Evolutionary conservation across 2,329 filamentous ascomycete species (phyloP).

Genomic region (Chaetomiaceae sp.): DNA sequence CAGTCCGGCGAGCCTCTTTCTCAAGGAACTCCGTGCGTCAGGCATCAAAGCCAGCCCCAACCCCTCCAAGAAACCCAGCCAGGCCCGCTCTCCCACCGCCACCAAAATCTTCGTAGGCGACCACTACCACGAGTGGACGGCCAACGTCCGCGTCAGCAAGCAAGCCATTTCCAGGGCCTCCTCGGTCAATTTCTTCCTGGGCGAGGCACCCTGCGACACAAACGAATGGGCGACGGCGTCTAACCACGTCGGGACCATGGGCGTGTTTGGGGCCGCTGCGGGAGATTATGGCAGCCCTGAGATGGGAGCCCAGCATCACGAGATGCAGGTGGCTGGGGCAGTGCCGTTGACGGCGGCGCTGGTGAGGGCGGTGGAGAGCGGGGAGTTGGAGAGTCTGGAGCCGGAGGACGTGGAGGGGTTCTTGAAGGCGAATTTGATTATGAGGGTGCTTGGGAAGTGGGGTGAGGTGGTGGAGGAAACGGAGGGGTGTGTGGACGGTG

Average conservation of each 20-base stretch:
- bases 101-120: constrained; percentile 34
- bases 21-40: constrained; percentile 15
- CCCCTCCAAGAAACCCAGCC: not conserved
- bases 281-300: not conserved
- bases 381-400: constrained; percentile 18
- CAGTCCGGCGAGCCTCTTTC: constrained; percentile 34
- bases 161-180: constrained; percentile 58
- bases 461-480: constrained; percentile 15
- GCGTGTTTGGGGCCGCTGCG: constrained; percentile 41
- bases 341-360: constrained; percentile 49
- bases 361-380: constrained; percentile 35
- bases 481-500: constrained; percentile 1
- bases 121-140: constrained; percentile 60
- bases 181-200: constrained; percentile 64
- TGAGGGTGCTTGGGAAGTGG: constrained; percentile 11
- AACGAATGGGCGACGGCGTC: constrained; percentile 46
- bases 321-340: constrained; percentile 38
- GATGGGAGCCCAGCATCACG: not conserved
- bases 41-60: not conserved
- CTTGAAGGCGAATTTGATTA: constrained; percentile 16
- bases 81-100: not conserved
- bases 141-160: constrained; percentile 59
- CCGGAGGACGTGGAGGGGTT: constrained; percentile 19
- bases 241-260: constrained; percentile 59
- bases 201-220: constrained; percentile 42